Conservation (phyloP, 331 rosid species). For the Telfairia occidentalis region DNA sequence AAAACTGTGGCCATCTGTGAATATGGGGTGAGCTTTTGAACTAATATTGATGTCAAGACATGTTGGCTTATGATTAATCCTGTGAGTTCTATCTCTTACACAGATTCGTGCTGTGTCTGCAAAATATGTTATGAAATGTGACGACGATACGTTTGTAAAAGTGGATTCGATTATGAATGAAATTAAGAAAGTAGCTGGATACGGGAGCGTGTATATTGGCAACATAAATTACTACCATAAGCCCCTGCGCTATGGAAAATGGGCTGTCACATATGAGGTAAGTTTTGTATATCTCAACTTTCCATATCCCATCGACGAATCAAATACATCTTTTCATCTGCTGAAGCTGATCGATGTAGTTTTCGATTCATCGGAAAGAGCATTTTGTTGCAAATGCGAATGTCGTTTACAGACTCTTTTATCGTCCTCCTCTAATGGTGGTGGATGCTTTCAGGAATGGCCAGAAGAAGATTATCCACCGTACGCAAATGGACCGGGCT, state of each 20-base stretch:
- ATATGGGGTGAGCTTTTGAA: conserved; percentile 62
- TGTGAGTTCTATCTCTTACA: conserved; percentile 17
- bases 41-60: background rate
- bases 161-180: conserved; percentile 47
- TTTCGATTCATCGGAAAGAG: too few species aligned
- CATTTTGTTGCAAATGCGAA: background rate
- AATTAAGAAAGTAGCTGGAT: conserved; percentile 36
- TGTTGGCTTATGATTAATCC: background rate
- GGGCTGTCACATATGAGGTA: conserved; percentile 97
- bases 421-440: background rate
- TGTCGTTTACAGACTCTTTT: background rate
- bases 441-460: conserved; percentile 10
- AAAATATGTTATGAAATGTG: conserved; percentile 77
- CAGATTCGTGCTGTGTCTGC: conserved; percentile 67
- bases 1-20: conserved; percentile 93
- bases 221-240: conserved; percentile 70
- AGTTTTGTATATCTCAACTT: background rate
- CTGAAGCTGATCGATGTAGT: background rate
- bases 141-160: conserved; percentile 82
- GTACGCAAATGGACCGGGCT: conserved; percentile 17
- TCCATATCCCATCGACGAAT: too few species aligned
- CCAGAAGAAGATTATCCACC: conserved; percentile 19
- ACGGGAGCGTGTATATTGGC: conserved; percentile 65
- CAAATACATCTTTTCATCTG: too few species aligned
- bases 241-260: conserved; percentile 89